A percentile compares a stretch with the other conserved stretches of the same genome.
Evolutionary conservation across 768 basidiomycete genomes (phyloP).

Genomic region (Hortiboletus flavorubellus): DNA sequence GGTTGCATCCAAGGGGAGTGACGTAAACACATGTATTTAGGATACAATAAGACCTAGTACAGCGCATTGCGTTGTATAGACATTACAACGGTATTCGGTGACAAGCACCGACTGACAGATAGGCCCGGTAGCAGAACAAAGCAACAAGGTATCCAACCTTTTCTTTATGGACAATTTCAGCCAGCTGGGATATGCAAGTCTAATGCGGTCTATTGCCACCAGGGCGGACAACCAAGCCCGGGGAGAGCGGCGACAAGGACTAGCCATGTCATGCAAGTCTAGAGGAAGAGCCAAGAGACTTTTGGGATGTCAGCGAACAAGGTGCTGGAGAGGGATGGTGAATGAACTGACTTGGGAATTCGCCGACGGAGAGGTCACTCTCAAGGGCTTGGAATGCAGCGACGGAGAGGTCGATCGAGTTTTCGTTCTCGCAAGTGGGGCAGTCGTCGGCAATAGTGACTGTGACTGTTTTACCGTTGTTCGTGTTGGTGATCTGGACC

Average conservation of each 20-base stretch:
- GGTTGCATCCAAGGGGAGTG: conserved; percentile 13
- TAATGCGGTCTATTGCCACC: too few species aligned
- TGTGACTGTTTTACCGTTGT: conserved; percentile 46
- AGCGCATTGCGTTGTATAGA: neutral
- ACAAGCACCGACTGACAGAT: conserved; percentile 13
- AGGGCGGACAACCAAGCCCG: too few species aligned
- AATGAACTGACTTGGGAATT: conserved; percentile 50
- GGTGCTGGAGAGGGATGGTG: neutral
- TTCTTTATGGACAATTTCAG: neutral
- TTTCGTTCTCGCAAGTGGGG: conserved; percentile 63
- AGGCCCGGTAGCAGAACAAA: conserved; percentile 17
- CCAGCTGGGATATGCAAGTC: neutral
- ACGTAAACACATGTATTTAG: neutral
- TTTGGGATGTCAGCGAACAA: neutral
- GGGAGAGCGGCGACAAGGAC: too few species aligned
- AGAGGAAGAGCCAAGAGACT: conserved; percentile 32
- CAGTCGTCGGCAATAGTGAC: conserved; percentile 78
- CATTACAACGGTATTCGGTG: conserved; percentile 3
- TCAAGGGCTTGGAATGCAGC: conserved; percentile 60
- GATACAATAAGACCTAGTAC: conserved; percentile 1
- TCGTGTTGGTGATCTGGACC: conserved; percentile 63
- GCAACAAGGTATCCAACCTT: conserved; percentile 4
- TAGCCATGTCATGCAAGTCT: conserved; percentile 15
- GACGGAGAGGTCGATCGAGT: conserved; percentile 74
- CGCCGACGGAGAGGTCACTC: conserved; percentile 41